A percentile compares a stretch with the other conserved stretches of the same genome.
These are phyloP conservation scores for Diaporthe nobilis DNA, from an alignment of 2,329 filamentous ascomycete species.

Conservation along the genomic window DNA sequence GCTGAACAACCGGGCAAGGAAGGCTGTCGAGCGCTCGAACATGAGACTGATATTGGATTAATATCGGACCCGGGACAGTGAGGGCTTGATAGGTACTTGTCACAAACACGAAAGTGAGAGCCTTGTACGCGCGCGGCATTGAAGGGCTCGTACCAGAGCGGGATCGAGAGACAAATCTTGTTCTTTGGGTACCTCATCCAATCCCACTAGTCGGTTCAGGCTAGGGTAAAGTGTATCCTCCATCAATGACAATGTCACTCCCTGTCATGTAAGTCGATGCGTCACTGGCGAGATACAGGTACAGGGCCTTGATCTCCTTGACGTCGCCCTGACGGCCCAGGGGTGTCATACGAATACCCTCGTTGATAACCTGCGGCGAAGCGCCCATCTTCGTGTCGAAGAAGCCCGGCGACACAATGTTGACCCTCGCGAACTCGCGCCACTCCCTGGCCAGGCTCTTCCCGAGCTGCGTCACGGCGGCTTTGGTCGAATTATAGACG, in stretches of 20 bases:
- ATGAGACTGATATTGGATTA: not conserved
- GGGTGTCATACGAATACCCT: constrained; percentile 64
- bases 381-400: constrained; percentile 70
- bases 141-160: not conserved
- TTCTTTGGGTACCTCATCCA: not conserved
- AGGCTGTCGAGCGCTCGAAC: not conserved
- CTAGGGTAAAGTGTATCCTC: constrained; percentile 49
- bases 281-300: constrained; percentile 67
- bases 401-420: constrained; percentile 51
- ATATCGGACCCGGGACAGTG: not conserved
- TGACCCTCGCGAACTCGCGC: constrained; percentile 41
- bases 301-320: constrained; percentile 75
- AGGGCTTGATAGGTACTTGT: not conserved
- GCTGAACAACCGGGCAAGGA: not conserved
- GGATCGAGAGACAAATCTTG: not conserved
- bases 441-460: constrained; percentile 68
- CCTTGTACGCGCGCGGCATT: too few species aligned
- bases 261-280: constrained; percentile 66
- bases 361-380: constrained; percentile 57
- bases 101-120: not conserved
- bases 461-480: constrained; percentile 68
- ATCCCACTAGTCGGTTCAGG: not conserved
- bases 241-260: constrained; percentile 63
- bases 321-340: constrained; percentile 72
- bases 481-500: constrained; percentile 70